Evolutionary conservation across 2,329 filamentous ascomycete genomes (phyloP).

Genomic region (Cadophora luteo-olivacea): DNA sequence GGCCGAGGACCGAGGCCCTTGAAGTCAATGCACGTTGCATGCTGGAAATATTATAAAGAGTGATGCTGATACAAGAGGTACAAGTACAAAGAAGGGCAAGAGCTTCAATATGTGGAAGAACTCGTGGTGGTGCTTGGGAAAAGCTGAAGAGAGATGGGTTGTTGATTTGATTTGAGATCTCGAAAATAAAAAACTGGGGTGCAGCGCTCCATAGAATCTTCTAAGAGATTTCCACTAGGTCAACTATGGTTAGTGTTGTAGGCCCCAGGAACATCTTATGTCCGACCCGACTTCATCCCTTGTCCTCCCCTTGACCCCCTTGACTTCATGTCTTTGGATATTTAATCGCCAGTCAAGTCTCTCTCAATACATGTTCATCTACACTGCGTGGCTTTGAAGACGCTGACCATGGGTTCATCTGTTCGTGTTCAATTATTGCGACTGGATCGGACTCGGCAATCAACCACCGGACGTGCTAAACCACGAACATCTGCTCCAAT

Average conservation of each 20-base stretch:
- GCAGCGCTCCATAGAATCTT: slow-evolving; percentile 4
- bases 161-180: slow-evolving; percentile 10
- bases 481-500: no score
- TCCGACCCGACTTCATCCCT: background rate
- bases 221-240: background rate
- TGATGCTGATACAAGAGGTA: slow-evolving; percentile 33
- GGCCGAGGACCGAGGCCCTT: slow-evolving; percentile 80
- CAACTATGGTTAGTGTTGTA: background rate
- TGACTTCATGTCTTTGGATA: background rate
- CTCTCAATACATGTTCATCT: no score
- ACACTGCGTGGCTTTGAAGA: no score
- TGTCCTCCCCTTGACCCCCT: background rate
- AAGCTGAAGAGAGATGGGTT: slow-evolving; percentile 18
- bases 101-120: slow-evolving; percentile 24
- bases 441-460: no score
- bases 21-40: slow-evolving; percentile 98
- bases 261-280: background rate
- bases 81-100: slow-evolving; percentile 36
- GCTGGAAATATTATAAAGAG: slow-evolving; percentile 50
- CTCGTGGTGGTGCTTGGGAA: slow-evolving; percentile 20
- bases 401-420: no score
- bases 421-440: no score
- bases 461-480: no score
- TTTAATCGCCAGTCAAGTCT: background rate
- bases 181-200: slow-evolving; percentile 14